Evolutionary conservation across 2,329 filamentous ascomycete species (phyloP).

Genomic region (Sporothrix humicola): DNA sequence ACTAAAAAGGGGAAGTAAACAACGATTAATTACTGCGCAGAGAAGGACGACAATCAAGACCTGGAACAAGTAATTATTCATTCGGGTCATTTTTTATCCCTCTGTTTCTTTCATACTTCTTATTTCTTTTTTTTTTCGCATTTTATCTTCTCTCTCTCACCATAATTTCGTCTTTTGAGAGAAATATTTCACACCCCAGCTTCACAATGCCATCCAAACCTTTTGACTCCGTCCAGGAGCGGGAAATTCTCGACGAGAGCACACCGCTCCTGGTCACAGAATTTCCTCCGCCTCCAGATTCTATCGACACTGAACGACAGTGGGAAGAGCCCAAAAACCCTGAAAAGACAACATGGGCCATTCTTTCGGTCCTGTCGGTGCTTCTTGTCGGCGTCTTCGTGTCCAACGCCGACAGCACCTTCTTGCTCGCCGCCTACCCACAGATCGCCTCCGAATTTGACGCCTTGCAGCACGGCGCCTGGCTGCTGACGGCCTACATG

Average conservation of each 20-base stretch:
- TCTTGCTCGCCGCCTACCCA: conserved; percentile 70
- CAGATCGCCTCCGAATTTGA: conserved; percentile 66
- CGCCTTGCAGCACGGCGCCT: conserved; percentile 61
- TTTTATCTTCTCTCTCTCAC: no score
- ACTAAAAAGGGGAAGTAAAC: no score
- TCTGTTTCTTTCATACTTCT: no score
- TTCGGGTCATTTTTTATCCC: no score
- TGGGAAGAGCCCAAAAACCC: background rate
- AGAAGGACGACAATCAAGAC: no score
- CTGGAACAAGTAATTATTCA: no score
- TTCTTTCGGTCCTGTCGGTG: conserved; percentile 31
- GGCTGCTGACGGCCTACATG: conserved; percentile 60
- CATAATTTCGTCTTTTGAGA: no score
- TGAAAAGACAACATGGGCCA: background rate
- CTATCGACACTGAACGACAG: background rate
- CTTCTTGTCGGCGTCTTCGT: conserved; percentile 62
- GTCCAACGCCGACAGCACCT: conserved; percentile 65
- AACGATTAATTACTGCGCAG: no score
- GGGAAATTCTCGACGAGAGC: background rate
- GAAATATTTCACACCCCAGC: no score
- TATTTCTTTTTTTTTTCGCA: no score
- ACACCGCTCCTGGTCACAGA: background rate
- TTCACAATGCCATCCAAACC: background rate
- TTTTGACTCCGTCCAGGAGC: background rate
- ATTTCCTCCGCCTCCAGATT: background rate